Percentiles rank a stretch among this genome's conserved stretches.
Conservation (phyloP, 495 filamentous ascomycete species). For the Lentithecium fluviatile region DNA sequence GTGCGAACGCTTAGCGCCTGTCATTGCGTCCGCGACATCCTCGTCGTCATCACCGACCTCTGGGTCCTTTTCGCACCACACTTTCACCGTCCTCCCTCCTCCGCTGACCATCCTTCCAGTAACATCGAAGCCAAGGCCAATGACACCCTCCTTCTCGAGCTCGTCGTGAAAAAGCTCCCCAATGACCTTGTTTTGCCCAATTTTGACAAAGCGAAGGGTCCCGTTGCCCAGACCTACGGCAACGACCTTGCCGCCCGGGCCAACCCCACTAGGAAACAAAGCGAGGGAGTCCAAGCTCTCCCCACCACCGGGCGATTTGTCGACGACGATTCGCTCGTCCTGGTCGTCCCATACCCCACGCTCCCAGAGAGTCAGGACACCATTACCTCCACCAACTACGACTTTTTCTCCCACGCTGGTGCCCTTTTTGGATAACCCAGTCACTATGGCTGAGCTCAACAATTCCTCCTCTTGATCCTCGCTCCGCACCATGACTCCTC, state of each 20-base stretch:
- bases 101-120: conserved; percentile 82
- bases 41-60: conserved; percentile 45
- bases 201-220: conserved; percentile 52
- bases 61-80: conserved; percentile 68
- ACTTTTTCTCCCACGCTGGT: conserved; percentile 69
- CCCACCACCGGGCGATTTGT: conserved; percentile 53
- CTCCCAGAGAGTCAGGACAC: conserved; percentile 89
- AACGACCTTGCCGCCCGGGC: conserved; percentile 62
- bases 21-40: conserved; percentile 32
- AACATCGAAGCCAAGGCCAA: conserved; percentile 76
- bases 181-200: conserved; percentile 60
- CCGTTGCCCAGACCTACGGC: conserved; percentile 78
- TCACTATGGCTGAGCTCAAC: conserved; percentile 72
- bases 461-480: conserved; percentile 95
- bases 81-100: conserved; percentile 77
- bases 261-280: conserved; percentile 62
- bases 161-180: conserved; percentile 73
- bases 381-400: conserved; percentile 72
- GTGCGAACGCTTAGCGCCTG: conserved; percentile 9
- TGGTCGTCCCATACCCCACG: conserved; percentile 92
- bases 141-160: conserved; percentile 78
- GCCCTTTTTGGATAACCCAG: conserved; percentile 61
- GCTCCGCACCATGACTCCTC: conserved; percentile 76
- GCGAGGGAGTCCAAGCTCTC: conserved; percentile 73
- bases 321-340: conserved; percentile 78